Evolutionary conservation across 179 eudicot species (phyloP).

Genomic region (Corrigiola litoralis): DNA sequence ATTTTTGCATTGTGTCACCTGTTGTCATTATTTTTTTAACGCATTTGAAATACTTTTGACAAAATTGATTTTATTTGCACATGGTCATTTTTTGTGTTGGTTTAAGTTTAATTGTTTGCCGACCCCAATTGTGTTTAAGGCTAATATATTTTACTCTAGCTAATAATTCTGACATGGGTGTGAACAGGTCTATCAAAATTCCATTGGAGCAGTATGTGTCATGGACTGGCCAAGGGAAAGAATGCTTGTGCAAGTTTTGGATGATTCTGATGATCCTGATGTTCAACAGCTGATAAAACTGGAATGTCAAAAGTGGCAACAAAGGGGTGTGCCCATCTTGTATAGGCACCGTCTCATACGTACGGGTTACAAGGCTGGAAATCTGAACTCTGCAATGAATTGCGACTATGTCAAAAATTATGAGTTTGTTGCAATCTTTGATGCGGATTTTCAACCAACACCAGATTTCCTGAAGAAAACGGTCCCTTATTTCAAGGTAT

Average conservation of each 20-base stretch:
- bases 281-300: constrained; percentile 73
- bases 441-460: constrained; percentile 89
- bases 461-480: constrained; percentile 91
- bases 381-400: constrained; percentile 87
- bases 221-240: constrained; percentile 92
- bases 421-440: constrained; percentile 91
- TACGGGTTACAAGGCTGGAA: constrained; percentile 94
- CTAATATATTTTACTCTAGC: neutral
- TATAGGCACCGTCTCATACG: constrained; percentile 90
- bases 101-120: neutral
- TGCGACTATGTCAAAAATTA: constrained; percentile 89
- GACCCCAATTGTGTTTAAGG: neutral
- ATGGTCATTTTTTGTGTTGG: neutral
- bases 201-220: constrained; percentile 72
- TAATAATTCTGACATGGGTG: constrained; percentile 8
- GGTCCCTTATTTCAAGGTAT: constrained; percentile 89
- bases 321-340: constrained; percentile 67
- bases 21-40: no score
- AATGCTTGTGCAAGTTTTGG: constrained; percentile 89
- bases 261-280: constrained; percentile 79
- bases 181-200: constrained; percentile 80
- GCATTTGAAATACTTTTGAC: no score
- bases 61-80: no score
- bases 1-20: no score
- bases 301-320: constrained; percentile 89